Percentiles rank a stretch among this genome's conserved stretches.
These are phyloP conservation scores for Pestalotiopsis sp. DNA, from an alignment of 2,329 filamentous ascomycete species.

Conservation along the genomic window DNA sequence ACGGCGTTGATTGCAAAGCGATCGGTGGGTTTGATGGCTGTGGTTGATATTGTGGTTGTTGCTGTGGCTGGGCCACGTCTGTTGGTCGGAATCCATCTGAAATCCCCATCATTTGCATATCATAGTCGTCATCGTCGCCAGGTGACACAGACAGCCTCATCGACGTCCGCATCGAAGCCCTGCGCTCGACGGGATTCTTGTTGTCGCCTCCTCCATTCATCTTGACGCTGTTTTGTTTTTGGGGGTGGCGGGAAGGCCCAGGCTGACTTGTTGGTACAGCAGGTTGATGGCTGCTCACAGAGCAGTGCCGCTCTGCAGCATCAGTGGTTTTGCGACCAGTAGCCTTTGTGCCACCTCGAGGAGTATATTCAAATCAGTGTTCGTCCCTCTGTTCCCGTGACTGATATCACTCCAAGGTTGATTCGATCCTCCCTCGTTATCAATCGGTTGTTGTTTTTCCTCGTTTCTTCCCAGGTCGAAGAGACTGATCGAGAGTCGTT, in stretches of 20 bases:
- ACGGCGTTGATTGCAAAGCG: constrained; percentile 22
- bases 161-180: constrained; percentile 44
- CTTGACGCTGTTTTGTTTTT: constrained; percentile 18
- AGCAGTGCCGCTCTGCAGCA: constrained; percentile 27
- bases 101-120: constrained; percentile 50
- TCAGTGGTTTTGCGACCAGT: constrained; percentile 25
- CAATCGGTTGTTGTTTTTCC: neutral
- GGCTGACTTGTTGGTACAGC: neutral
- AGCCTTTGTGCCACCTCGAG: constrained; percentile 20
- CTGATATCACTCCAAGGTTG: neutral
- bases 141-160: constrained; percentile 34
- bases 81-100: constrained; percentile 37
- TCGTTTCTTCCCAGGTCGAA: neutral
- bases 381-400: constrained; percentile 12
- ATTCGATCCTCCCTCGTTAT: neutral
- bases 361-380: neutral
- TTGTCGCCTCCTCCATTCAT: constrained; percentile 42
- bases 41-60: constrained; percentile 13
- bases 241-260: neutral
- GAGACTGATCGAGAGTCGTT: neutral
- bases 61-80: constrained; percentile 22
- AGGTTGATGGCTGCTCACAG: constrained; percentile 13
- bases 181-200: constrained; percentile 43
- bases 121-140: constrained; percentile 50
- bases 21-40: constrained; percentile 20